Conservation (phyloP, 208 protist genomes). For the Naegleria fowleri region DNA sequence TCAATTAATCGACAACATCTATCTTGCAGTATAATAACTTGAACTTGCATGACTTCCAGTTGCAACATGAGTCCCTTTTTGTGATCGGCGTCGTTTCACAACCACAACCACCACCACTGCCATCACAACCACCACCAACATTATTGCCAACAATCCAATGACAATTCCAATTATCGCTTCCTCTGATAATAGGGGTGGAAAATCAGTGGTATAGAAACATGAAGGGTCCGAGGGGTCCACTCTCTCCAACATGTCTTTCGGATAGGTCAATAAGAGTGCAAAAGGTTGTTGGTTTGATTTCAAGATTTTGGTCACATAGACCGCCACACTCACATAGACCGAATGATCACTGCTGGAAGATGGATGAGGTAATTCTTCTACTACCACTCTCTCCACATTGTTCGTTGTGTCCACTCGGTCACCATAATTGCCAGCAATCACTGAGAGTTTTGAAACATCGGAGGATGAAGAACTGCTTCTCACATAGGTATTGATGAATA, state of each 20-base stretch:
- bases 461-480: too few relatives aligned
- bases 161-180: not conserved
- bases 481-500: not conserved
- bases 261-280: not conserved
- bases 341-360: not conserved
- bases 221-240: not conserved
- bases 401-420: not conserved
- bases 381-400: not conserved
- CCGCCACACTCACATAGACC: not conserved
- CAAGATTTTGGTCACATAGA: not conserved
- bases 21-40: too few relatives aligned
- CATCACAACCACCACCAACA: not conserved
- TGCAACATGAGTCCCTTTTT: too few relatives aligned
- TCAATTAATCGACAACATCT: too few relatives aligned
- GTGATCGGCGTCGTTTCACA: too few relatives aligned
- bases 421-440: not conserved
- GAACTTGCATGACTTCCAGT: too few relatives aligned
- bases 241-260: not conserved
- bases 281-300: not conserved
- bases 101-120: not conserved
- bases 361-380: not conserved
- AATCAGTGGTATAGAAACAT: not conserved
- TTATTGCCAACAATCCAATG: not conserved
- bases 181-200: not conserved
- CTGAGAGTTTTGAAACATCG: not conserved